Percentiles rank a stretch among this genome's conserved stretches.
Evolutionary conservation across 176 grass and related monocot genomes (phyloP).

Genomic region (Guadua angustifolia): DNA sequence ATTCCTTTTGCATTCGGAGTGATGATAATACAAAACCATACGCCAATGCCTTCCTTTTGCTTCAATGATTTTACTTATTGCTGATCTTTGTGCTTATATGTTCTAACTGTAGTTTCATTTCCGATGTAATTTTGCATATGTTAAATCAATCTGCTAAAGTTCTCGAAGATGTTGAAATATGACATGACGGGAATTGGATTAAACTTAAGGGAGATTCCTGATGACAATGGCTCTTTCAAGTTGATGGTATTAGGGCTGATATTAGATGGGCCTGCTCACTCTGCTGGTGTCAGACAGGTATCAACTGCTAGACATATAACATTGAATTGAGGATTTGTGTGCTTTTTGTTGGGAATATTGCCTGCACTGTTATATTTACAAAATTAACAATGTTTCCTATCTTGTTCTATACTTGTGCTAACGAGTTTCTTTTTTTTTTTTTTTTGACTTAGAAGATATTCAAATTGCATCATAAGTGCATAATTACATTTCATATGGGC

Average conservation of each 20-base stretch:
- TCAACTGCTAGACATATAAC: slow-evolving; percentile 3
- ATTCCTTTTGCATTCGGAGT: slow-evolving; percentile 22
- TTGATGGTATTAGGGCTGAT: slow-evolving; percentile 92
- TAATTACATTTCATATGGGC: slow-evolving; percentile 2
- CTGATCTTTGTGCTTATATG: slow-evolving; percentile 30
- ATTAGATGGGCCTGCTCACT: slow-evolving; percentile 89
- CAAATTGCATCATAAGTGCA: slow-evolving; percentile 25
- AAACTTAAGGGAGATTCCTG: slow-evolving; percentile 85
- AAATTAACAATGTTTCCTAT: slow-evolving; percentile 15
- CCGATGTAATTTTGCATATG: slow-evolving; percentile 60
- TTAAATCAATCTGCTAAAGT: slow-evolving; percentile 65
- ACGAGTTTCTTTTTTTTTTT: neutral
- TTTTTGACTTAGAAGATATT: neutral
- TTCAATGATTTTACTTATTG: slow-evolving; percentile 23
- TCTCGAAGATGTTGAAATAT: slow-evolving; percentile 97
- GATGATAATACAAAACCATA: neutral
- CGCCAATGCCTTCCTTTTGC: neutral
- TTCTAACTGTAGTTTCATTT: slow-evolving; percentile 60
- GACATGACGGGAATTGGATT: slow-evolving; percentile 89
- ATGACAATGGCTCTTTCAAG: slow-evolving; percentile 65
- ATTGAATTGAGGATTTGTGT: slow-evolving; percentile 30
- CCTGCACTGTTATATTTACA: neutral
- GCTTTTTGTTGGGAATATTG: slow-evolving; percentile 13
- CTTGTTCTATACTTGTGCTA: slow-evolving; percentile 21
- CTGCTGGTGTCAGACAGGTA: slow-evolving; percentile 89